Evolutionary conservation across 2,329 filamentous ascomycete genomes (phyloP), one percentile per base, ranked within the genome.

Genomic region (Colletotrichum karsti): DNA sequence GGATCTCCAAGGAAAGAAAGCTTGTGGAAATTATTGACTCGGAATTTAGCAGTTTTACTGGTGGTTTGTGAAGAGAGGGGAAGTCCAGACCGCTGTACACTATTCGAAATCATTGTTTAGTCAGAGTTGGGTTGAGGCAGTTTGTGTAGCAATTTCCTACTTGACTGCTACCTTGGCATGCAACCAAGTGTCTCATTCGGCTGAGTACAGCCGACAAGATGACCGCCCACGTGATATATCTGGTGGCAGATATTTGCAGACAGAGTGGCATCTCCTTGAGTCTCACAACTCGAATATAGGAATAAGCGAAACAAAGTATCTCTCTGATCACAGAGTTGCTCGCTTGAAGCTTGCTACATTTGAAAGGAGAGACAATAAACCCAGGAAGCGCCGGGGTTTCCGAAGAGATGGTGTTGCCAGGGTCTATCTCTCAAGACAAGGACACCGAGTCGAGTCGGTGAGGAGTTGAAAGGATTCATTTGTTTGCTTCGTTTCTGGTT

Each of bases 371-470:
- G 13, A 39, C 51, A 28, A 41, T 56, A 59, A 57, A 26, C 26
- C 44, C 35, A 26, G 60, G 18, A 8, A 20, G 53, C 53, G 44
- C 65, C 60, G 65, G 60, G 60, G 60, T 54, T 57, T 22, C 60
- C 65, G 65, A 64, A 53, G 44, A 46, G 65, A 64, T 35, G 46
- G 54, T 51, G 59, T 44, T 57, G 59, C 42, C 48, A 30, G 58
- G 58, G 15, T 46, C 20, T 18, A 20, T 24, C 46, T 28, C 35
- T 67, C 33, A 41, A 24, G 44, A 51, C 51, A 39, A 24, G 64
- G 46, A 58, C 44, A 58, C 22, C 51, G 53, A 53, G 53, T 64
- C 60, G 44, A 67, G 64, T 54, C 60, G 60, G 53, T 64, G 64
- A 57, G 37, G 18, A 42, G 26, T 28, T 51, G 59, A 63, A 63